A percentile compares a stretch with the other conserved stretches of the same genome.
These are phyloP conservation scores for Ogataea angusta DNA, from an alignment of 805 yeast species.

Conservation along the genomic window DNA sequence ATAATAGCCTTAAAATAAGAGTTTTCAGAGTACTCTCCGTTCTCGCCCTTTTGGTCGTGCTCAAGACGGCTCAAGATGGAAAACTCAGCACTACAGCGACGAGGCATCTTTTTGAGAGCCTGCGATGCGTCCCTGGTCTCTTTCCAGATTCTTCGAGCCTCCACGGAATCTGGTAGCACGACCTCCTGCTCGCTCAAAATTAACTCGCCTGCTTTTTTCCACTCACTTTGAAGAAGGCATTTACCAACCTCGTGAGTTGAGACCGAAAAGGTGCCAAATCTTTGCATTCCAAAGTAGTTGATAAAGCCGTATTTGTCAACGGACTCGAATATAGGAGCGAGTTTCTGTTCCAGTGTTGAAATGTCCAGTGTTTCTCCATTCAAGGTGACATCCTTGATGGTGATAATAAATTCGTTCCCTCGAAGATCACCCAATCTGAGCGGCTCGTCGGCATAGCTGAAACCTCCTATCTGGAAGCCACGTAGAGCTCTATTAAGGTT, in stretches of 20 bases:
- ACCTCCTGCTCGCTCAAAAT: conserved; percentile 82
- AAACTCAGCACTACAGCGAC: conserved; percentile 80
- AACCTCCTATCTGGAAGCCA: conserved; percentile 80
- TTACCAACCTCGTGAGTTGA: conserved; percentile 88
- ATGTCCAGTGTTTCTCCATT: conserved; percentile 23
- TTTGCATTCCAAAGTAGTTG: conserved; percentile 96
- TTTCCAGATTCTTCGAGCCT: conserved; percentile 81
- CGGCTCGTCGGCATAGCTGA: conserved; percentile 57
- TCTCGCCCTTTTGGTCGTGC: conserved; percentile 45
- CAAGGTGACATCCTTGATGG: conserved; percentile 67
- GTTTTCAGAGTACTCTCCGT: conserved; percentile 43
- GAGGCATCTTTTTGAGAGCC: conserved; percentile 79
- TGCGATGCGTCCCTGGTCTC: conserved; percentile 60
- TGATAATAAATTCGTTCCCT: conserved; percentile 88
- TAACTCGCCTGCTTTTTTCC: conserved; percentile 76
- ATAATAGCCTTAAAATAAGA: conserved; percentile 77
- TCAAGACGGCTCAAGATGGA: conserved; percentile 62
- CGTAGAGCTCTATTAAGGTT: conserved; percentile 71
- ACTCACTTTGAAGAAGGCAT: conserved; percentile 63
- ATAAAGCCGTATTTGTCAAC: conserved; percentile 73
- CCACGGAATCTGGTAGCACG: conserved; percentile 77
- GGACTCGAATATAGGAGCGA: conserved; percentile 53
- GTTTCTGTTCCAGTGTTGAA: conserved; percentile 40
- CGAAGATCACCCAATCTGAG: conserved; percentile 76
- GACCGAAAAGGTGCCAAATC: conserved; percentile 93